These are phyloP conservation scores for Picochlorum sp. DNA, from an alignment of 139 green algal species.

Conservation along the genomic window DNA sequence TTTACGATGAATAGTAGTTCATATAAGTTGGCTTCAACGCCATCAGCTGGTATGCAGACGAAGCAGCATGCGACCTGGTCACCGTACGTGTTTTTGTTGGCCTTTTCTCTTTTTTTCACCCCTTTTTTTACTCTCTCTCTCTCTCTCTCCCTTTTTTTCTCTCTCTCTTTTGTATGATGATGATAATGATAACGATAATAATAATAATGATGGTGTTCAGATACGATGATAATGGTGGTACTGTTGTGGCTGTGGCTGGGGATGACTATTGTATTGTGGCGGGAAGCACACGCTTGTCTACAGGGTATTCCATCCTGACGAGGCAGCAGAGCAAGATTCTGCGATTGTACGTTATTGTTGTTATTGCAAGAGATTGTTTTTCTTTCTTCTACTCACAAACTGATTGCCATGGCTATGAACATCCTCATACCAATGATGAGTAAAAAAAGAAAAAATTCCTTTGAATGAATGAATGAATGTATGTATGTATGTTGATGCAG, in stretches of 20 bases:
- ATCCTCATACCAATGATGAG: no score
- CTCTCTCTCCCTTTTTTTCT: no score
- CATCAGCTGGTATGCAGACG: constrained; percentile 10
- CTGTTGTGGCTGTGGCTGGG: constrained; percentile 83
- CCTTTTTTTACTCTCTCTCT: no score
- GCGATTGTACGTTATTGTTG: constrained; percentile 64
- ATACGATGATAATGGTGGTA: constrained; percentile 56
- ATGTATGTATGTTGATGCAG: constrained; percentile 27
- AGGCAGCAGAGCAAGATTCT: constrained; percentile 73
- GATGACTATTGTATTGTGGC: constrained; percentile 94
- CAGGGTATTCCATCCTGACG: constrained; percentile 93
- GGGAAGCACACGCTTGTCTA: constrained; percentile 84
- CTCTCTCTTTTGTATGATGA: no score
- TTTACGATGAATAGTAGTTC: background rate
- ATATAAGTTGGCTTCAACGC: constrained; percentile 1
- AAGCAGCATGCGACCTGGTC: constrained; percentile 50
- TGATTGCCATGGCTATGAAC: background rate
- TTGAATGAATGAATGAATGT: no score
- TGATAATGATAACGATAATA: no score
- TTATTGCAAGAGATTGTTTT: background rate
- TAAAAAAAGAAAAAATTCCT: no score
- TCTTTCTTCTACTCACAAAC: no score
- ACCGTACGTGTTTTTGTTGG: constrained; percentile 57
- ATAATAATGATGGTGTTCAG: background rate
- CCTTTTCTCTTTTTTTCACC: no score